phyloP scores from a whole-genome alignment of 2,329 filamentous ascomycete genomes.

The Macroventuria anomochaeta region DNA sequence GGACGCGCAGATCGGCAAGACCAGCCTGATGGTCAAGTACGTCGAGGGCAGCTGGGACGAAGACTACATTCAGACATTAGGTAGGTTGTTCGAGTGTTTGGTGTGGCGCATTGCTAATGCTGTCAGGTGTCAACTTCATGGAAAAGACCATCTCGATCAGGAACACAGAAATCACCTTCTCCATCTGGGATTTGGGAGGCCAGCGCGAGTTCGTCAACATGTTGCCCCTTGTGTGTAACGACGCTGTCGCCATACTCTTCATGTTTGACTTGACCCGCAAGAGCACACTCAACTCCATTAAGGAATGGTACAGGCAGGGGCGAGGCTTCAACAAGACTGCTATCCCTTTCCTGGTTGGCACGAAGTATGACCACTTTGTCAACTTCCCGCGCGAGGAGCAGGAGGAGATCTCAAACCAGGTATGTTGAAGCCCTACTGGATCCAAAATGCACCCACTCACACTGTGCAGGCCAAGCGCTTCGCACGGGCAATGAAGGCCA shows the following conservation, averaged over 20 bases:
- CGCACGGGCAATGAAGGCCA: conserved; percentile 97
- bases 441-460: conserved; percentile 10
- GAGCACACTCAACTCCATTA: conserved; percentile 98
- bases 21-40: conserved; percentile 99
- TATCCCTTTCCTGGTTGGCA: conserved; percentile 96
- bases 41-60: conserved; percentile 99
- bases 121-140: conserved; percentile 96
- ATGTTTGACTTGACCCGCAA: conserved; percentile 99
- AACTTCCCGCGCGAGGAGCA: conserved; percentile 98
- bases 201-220: conserved; percentile 99
- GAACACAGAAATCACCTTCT: conserved; percentile 99
- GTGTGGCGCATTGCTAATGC: conserved; percentile 22
- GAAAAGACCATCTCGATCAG: conserved; percentile 99
- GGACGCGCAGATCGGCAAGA: conserved; percentile 98
- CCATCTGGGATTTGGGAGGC: conserved; percentile 97
- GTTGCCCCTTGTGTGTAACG: conserved; percentile 98
- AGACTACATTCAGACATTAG: conserved; percentile 98
- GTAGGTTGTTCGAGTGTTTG: conserved; percentile 50
- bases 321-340: conserved; percentile 99
- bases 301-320: conserved; percentile 98
- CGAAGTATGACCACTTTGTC: conserved; percentile 99
- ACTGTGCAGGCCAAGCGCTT: conserved; percentile 80
- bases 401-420: conserved; percentile 97
- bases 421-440: conserved; percentile 47
- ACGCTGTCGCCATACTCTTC: conserved; percentile 97